These are phyloP conservation scores for Penicillium corylophilum DNA, from an alignment of 2,329 filamentous ascomycete genomes.

Conservation along the genomic window DNA sequence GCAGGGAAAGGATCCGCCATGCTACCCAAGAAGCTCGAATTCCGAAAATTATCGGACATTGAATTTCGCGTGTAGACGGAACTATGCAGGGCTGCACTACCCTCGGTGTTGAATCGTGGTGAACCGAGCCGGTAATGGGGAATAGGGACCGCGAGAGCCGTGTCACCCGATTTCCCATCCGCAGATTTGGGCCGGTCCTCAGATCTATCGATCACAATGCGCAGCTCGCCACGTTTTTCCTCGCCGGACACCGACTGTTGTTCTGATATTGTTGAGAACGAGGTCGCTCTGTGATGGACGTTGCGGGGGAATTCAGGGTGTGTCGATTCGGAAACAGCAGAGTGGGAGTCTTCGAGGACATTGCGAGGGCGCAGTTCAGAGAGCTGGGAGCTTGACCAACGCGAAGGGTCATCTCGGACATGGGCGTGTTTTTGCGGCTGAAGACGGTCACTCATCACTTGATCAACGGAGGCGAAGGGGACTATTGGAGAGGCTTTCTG, in stretches of 20 bases:
- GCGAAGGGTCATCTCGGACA: constrained; percentile 32
- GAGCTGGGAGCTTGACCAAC: constrained; percentile 45
- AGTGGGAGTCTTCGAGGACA: constrained; percentile 24
- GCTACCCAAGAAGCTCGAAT: constrained; percentile 57
- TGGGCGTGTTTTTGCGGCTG: constrained; percentile 31
- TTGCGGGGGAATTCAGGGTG: constrained; percentile 21
- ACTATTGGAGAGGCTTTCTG: constrained; percentile 33
- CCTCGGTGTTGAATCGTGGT: constrained; percentile 73
- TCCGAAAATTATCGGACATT: constrained; percentile 66
- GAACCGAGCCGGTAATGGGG: constrained; percentile 82
- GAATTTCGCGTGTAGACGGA: constrained; percentile 73
- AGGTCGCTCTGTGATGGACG: constrained; percentile 64
- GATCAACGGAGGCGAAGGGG: constrained; percentile 48
- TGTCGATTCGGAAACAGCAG: constrained; percentile 21
- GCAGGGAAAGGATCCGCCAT: constrained; percentile 26
- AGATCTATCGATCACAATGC: constrained; percentile 75
- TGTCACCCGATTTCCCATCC: constrained; percentile 54
- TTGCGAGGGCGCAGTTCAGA: constrained; percentile 38
- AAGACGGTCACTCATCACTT: constrained; percentile 59
- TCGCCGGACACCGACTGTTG: constrained; percentile 42
- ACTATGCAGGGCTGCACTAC: constrained; percentile 73
- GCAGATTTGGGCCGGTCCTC: constrained; percentile 63
- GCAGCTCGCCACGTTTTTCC: constrained; percentile 66
- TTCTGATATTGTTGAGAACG: constrained; percentile 75
- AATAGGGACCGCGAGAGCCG: constrained; percentile 70